Conservation (phyloP, 1,139 yeast genomes). For the Yamadazyma taylorii region DNA sequence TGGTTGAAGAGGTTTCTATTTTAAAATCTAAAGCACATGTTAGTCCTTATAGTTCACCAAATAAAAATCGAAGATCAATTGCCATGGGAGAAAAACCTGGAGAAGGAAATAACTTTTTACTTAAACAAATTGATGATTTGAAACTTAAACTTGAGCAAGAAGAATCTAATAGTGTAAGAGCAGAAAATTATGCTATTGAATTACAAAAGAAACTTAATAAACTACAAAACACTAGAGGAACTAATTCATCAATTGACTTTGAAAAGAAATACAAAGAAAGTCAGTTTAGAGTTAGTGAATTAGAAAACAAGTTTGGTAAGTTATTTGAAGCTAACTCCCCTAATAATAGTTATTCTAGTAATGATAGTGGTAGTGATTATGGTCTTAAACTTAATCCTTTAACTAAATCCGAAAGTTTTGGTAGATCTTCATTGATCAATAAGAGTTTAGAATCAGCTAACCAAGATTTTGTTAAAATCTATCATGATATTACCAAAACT, state of each 20-base stretch:
- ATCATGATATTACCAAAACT: constrained; percentile 56
- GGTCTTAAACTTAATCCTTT: constrained; percentile 4
- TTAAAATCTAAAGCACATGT: constrained; percentile 43
- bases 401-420: constrained; percentile 39
- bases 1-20: constrained; percentile 58
- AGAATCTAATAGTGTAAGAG: constrained; percentile 42
- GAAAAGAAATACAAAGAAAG: constrained; percentile 41
- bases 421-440: constrained; percentile 33
- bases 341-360: constrained; percentile 15
- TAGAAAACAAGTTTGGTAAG: constrained; percentile 33
- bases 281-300: constrained; percentile 33
- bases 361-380: constrained; percentile 1
- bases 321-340: constrained; percentile 24
- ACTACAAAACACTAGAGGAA: constrained; percentile 42
- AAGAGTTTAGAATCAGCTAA: constrained; percentile 31
- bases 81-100: constrained; percentile 35
- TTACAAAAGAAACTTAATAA: constrained; percentile 48
- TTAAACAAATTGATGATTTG: constrained; percentile 38
- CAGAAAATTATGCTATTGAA: constrained; percentile 48
- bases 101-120: constrained; percentile 23
- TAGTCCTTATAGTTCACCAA: constrained; percentile 28
- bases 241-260: constrained; percentile 34
- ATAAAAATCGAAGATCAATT: constrained; percentile 29
- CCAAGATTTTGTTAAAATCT: constrained; percentile 51
- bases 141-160: constrained; percentile 41